Evolutionary conservation across 768 basidiomycete genomes (phyloP).

Genomic region (Rubroboletus satanas): DNA sequence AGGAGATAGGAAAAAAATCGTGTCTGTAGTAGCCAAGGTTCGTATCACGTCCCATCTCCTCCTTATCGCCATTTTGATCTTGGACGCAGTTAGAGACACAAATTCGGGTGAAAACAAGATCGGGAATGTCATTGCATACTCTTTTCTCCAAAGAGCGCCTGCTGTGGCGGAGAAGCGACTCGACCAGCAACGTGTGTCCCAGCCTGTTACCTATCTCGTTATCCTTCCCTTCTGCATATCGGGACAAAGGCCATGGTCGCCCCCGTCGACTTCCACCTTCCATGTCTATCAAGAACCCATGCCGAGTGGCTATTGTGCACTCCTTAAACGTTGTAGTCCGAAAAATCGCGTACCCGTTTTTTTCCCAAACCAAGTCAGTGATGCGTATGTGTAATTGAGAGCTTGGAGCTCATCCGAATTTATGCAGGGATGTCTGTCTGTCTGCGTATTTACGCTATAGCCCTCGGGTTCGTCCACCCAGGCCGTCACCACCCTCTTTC

Average conservation of each 20-base stretch:
- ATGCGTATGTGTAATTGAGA: not conserved
- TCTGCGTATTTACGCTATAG: conserved; percentile 25
- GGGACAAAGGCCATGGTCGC: conserved; percentile 19
- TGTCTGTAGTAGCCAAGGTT: conserved; percentile 30
- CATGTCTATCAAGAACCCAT: conserved; percentile 24
- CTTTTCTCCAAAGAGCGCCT: conserved; percentile 25
- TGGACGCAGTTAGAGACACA: conserved; percentile 24
- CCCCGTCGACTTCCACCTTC: conserved; percentile 30
- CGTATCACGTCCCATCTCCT: not conserved
- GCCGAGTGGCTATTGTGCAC: conserved; percentile 23
- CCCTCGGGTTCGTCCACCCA: conserved; percentile 31
- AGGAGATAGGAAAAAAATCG: conserved; percentile 21
- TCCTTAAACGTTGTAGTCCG: conserved; percentile 25
- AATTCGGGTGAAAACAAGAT: conserved; percentile 15
- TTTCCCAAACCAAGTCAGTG: conserved; percentile 22
- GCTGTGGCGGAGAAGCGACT: conserved; percentile 21
- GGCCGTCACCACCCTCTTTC: conserved; percentile 25
- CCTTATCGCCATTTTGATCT: not conserved
- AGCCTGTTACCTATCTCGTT: conserved; percentile 29
- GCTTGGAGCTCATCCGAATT: conserved; percentile 1
- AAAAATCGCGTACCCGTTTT: conserved; percentile 17
- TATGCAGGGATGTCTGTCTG: conserved; percentile 20
- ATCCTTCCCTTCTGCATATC: conserved; percentile 28
- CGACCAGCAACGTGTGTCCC: conserved; percentile 20
- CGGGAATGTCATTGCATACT: conserved; percentile 4